These are phyloP conservation scores for Penicillium goetzii DNA, from an alignment of 495 filamentous ascomycete species.

Conservation along the genomic window DNA sequence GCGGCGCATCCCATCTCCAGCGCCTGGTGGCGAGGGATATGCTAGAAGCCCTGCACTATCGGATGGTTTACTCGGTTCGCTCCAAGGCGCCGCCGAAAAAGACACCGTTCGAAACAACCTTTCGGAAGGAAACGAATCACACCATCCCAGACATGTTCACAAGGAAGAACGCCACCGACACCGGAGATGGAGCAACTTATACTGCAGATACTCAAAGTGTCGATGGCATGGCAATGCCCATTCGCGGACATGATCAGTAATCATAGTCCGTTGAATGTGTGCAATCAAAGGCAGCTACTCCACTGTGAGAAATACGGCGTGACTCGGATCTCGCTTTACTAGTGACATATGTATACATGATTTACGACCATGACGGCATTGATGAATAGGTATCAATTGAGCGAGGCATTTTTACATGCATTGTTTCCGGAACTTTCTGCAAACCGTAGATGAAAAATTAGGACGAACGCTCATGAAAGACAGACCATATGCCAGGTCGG, in stretches of 20 bases:
- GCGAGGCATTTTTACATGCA: slow-evolving; percentile 14
- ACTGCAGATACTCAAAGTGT: neutral
- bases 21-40: slow-evolving; percentile 73
- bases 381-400: slow-evolving; percentile 17
- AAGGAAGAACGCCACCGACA: slow-evolving; percentile 3
- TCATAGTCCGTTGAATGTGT: neutral
- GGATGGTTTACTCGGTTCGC: slow-evolving; percentile 70
- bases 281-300: neutral
- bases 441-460: slow-evolving; percentile 35
- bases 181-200: neutral
- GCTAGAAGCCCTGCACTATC: slow-evolving; percentile 70
- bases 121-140: slow-evolving; percentile 25
- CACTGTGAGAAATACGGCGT: neutral
- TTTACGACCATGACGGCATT: slow-evolving; percentile 21
- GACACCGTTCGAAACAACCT: slow-evolving; percentile 56
- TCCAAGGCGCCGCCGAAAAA: slow-evolving; percentile 64
- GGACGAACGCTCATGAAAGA: slow-evolving; percentile 35
- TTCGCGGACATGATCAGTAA: slow-evolving; percentile 18
- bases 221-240: slow-evolving; percentile 19
- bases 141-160: slow-evolving; percentile 22
- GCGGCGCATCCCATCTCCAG: slow-evolving; percentile 70
- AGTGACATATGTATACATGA: neutral
- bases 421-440: slow-evolving; percentile 36
- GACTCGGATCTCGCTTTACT: neutral
- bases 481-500: slow-evolving; percentile 27